These are phyloP conservation scores for Cyberlindnera japonica DNA, from an alignment of 805 yeast species.

Conservation along the genomic window DNA sequence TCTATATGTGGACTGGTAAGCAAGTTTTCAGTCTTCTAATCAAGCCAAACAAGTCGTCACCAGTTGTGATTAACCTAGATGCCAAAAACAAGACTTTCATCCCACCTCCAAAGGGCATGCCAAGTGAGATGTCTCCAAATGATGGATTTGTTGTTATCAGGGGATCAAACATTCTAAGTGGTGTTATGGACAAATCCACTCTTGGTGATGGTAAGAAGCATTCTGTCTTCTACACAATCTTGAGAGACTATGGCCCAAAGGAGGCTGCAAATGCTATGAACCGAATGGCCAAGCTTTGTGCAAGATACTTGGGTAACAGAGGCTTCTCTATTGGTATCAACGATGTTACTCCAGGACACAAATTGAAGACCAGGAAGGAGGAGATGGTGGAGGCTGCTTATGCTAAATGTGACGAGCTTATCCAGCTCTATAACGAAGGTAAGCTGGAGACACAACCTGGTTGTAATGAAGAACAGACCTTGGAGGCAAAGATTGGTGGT, in stretches of 20 bases:
- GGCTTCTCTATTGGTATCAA: constrained; percentile 97
- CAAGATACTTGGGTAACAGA: constrained; percentile 88
- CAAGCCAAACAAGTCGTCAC: constrained; percentile 70
- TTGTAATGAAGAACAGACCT: constrained; percentile 96
- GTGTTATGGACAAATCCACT: constrained; percentile 95
- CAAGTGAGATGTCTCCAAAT: constrained; percentile 95
- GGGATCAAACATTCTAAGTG: constrained; percentile 84
- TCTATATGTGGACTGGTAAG: constrained; percentile 93
- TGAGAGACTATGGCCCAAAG: constrained; percentile 94
- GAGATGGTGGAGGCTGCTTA: constrained; percentile 88
- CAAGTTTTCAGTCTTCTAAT: constrained; percentile 88
- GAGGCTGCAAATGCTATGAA: constrained; percentile 97
- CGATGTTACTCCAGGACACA: constrained; percentile 91
- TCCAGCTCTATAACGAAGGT: constrained; percentile 73
- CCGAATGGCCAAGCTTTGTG: constrained; percentile 98
- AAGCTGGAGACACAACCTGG: constrained; percentile 98
- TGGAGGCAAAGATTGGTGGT: constrained; percentile 97
- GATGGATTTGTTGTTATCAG: constrained; percentile 92
- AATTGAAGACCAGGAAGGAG: constrained; percentile 75
- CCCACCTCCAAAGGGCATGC: constrained; percentile 69
- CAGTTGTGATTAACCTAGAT: constrained; percentile 84
- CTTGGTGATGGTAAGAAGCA: constrained; percentile 98
- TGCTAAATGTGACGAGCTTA: constrained; percentile 85
- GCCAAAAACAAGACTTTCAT: constrained; percentile 89
- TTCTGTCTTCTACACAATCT: constrained; percentile 90